Conservation (phyloP, 345 rosid species). For the Punica granatum region DNA sequence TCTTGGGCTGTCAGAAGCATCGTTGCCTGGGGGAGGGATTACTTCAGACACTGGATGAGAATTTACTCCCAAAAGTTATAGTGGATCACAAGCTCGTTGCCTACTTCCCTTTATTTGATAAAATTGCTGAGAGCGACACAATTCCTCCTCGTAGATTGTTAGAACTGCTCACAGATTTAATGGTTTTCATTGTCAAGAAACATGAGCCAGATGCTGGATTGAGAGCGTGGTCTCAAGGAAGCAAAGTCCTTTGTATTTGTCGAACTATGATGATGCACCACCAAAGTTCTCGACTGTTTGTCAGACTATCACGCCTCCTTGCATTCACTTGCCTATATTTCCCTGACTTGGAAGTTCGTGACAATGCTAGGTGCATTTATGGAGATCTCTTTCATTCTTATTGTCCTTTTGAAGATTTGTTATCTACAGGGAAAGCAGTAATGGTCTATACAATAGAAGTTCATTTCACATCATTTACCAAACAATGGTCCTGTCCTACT, state of each 20-base stretch:
- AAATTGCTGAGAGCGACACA: slow-evolving; percentile 63
- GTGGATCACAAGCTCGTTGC: slow-evolving; percentile 49
- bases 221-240: slow-evolving; percentile 85
- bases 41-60: slow-evolving; percentile 68
- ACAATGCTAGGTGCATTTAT: slow-evolving; percentile 65
- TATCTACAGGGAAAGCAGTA: no score
- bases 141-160: slow-evolving; percentile 70
- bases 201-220: slow-evolving; percentile 57
- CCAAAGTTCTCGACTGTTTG: slow-evolving; percentile 77
- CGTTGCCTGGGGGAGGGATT: slow-evolving; percentile 69
- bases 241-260: slow-evolving; percentile 84
- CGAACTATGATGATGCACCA: slow-evolving; percentile 84
- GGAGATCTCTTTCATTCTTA: slow-evolving; percentile 2
- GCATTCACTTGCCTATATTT: slow-evolving; percentile 79
- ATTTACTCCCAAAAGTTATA: slow-evolving; percentile 53
- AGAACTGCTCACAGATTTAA: slow-evolving; percentile 56
- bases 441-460: no score
- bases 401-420: not conserved
- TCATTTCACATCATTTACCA: not conserved
- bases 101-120: slow-evolving; percentile 67
- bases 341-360: slow-evolving; percentile 95
- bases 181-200: slow-evolving; percentile 54
- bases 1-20: slow-evolving; percentile 69
- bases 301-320: slow-evolving; percentile 73
- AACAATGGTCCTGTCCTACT: not conserved